phyloP scores from a whole-genome alignment of 208 protist species.

The Crithidia brevicula region DNA sequence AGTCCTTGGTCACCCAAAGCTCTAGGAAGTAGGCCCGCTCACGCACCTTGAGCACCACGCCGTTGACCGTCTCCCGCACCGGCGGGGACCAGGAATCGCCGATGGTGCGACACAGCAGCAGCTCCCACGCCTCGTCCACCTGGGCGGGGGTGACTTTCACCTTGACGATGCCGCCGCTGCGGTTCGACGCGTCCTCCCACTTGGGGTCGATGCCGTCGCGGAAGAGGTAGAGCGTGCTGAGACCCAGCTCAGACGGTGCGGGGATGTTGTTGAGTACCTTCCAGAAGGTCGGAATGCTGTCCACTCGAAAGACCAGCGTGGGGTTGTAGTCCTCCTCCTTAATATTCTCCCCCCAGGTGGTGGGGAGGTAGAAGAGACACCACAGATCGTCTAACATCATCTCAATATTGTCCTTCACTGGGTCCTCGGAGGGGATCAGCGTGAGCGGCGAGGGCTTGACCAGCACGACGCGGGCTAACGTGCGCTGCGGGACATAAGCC shows the following conservation, averaged over 20 bases:
- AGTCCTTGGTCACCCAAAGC: constrained; percentile 82
- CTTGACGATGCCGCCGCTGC: constrained; percentile 84
- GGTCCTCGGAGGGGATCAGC: constrained; percentile 51
- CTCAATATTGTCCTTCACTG: constrained; percentile 41
- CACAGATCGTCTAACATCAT: constrained; percentile 81
- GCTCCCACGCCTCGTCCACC: constrained; percentile 84
- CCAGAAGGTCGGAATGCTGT: constrained; percentile 87
- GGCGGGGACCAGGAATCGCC: constrained; percentile 80
- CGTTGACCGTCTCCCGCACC: constrained; percentile 78
- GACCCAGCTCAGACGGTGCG: constrained; percentile 64
- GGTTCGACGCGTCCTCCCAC: constrained; percentile 95
- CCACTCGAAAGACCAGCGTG: constrained; percentile 76
- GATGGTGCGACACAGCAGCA: constrained; percentile 79
- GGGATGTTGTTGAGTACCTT: constrained; percentile 95
- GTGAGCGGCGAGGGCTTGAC: constrained; percentile 64
- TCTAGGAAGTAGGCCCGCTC: constrained; percentile 75
- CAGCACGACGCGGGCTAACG: constrained; percentile 63
- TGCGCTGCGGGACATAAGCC: constrained; percentile 71
- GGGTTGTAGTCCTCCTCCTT: constrained; percentile 86
- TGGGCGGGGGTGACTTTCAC: constrained; percentile 42
- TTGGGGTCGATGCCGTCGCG: constrained; percentile 95
- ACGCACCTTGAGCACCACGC: constrained; percentile 81
- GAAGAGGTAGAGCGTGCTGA: constrained; percentile 95
- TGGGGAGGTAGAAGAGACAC: constrained; percentile 83
- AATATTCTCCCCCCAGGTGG: constrained; percentile 51